These are phyloP conservation scores for Scheffersomyces spartinae DNA, from an alignment of 805 yeast genomes.

Conservation along the genomic window DNA sequence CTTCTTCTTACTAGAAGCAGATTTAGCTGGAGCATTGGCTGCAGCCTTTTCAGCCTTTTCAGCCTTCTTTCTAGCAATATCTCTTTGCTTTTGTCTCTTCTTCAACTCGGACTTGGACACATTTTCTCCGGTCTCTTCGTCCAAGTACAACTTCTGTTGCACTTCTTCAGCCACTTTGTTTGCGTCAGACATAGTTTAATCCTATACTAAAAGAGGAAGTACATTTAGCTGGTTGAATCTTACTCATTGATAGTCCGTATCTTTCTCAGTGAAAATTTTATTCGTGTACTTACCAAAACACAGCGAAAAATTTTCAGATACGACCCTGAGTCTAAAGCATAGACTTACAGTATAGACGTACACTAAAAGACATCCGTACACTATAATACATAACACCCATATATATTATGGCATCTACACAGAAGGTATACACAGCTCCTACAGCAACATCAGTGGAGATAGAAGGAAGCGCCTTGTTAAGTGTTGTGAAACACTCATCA, in stretches of 20 bases:
- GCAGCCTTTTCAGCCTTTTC: slow-evolving; percentile 71
- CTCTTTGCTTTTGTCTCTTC: slow-evolving; percentile 87
- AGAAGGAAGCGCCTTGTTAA: slow-evolving; percentile 42
- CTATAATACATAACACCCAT: too few relatives aligned
- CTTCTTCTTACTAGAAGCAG: slow-evolving; percentile 45
- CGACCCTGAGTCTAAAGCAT: too few relatives aligned
- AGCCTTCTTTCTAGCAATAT: slow-evolving; percentile 80
- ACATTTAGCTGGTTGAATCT: too few relatives aligned
- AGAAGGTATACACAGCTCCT: slow-evolving; percentile 18
- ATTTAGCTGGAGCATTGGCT: slow-evolving; percentile 37
- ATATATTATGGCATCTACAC: too few relatives aligned
- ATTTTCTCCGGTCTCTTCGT: slow-evolving; percentile 91
- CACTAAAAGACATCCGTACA: too few relatives aligned
- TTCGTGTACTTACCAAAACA: too few relatives aligned
- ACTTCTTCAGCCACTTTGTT: slow-evolving; percentile 62
- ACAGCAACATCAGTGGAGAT: slow-evolving; percentile 31
- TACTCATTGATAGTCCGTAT: too few relatives aligned
- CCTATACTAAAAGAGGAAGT: too few relatives aligned
- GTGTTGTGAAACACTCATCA: slow-evolving; percentile 56
- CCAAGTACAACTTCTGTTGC: slow-evolving; percentile 70
- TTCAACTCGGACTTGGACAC: slow-evolving; percentile 94
- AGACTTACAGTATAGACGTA: slow-evolving; percentile 5
- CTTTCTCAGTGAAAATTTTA: too few relatives aligned
- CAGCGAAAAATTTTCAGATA: too few relatives aligned
- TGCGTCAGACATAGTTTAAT: too few relatives aligned